These are phyloP conservation scores for Microthlaspi erraticum DNA, from an alignment of 345 rosid genomes.

Conservation along the genomic window DNA sequence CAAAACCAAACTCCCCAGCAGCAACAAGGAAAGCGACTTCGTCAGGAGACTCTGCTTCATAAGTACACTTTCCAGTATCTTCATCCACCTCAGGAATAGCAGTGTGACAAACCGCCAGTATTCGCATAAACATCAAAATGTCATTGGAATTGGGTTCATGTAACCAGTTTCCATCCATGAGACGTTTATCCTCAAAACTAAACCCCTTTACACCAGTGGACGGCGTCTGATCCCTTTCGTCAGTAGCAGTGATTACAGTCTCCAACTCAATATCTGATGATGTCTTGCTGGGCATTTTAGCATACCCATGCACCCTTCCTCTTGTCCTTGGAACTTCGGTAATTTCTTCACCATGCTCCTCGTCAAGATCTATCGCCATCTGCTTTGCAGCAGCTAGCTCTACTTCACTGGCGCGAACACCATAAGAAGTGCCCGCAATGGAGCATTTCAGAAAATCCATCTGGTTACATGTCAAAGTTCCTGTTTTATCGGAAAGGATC, in stretches of 20 bases:
- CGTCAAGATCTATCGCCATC: conserved; percentile 52
- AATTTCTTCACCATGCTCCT: conserved; percentile 40
- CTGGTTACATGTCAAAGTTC: conserved; percentile 84
- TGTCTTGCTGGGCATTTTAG: conserved; percentile 40
- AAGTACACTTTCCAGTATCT: conserved; percentile 53
- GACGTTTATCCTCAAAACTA: conserved; percentile 66
- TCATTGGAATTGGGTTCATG: conserved; percentile 48
- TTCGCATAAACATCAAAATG: conserved; percentile 63
- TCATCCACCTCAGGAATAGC: conserved; percentile 67
- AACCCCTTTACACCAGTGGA: conserved; percentile 58
- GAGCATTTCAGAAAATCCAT: conserved; percentile 86
- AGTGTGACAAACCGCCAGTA: conserved; percentile 75
- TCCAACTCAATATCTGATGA: conserved; percentile 79
- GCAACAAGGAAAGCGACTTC: conserved; percentile 78
- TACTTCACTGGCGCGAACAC: conserved; percentile 58
- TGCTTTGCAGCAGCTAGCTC: conserved; percentile 66
- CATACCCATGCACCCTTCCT: conserved; percentile 23
- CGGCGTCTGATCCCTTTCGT: conserved; percentile 48
- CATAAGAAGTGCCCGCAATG: conserved; percentile 73
- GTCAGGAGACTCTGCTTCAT: conserved; percentile 91
- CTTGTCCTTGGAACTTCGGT: conserved; percentile 29
- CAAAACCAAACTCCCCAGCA: conserved; percentile 73
- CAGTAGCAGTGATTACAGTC: conserved; percentile 65
- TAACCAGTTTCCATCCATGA: conserved; percentile 64
- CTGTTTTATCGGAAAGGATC: conserved; percentile 78